These are phyloP conservation scores for Colletotrichum agaves DNA, from an alignment of 2,329 filamentous ascomycete species.

Conservation along the genomic window DNA sequence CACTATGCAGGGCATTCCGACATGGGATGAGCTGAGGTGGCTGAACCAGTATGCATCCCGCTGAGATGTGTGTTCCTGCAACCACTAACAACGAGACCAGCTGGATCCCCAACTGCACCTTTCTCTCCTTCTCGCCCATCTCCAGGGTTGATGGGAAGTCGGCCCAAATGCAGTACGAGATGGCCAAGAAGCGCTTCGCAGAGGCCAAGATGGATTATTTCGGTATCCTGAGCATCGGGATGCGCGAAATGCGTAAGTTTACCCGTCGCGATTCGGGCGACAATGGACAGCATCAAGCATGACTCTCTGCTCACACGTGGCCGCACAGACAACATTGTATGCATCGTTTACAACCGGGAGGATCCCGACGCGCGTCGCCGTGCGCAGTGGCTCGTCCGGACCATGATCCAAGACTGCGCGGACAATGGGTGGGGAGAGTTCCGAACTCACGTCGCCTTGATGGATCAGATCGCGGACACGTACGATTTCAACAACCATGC, in stretches of 20 bases:
- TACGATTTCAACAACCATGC: conserved; percentile 57
- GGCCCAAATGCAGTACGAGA: conserved; percentile 50
- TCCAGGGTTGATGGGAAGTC: conserved; percentile 54
- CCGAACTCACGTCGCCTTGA: conserved; percentile 56
- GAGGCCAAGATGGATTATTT: conserved; percentile 53
- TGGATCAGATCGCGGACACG: conserved; percentile 58
- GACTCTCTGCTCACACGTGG: background rate
- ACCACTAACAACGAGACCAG: background rate
- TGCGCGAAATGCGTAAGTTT: conserved; percentile 54
- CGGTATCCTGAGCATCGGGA: conserved; percentile 52
- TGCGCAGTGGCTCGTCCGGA: conserved; percentile 45
- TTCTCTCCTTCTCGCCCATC: conserved; percentile 58
- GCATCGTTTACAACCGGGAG: conserved; percentile 62
- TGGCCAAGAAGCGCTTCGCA: conserved; percentile 47
- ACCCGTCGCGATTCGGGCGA: background rate
- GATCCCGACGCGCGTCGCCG: conserved; percentile 50
- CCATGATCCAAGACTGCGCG: conserved; percentile 54
- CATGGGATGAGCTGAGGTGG: conserved; percentile 53
- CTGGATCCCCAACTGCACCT: conserved; percentile 57
- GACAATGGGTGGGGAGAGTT: conserved; percentile 57
- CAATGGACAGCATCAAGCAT: background rate
- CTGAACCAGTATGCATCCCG: conserved; percentile 41
- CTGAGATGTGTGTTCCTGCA: too few species aligned
- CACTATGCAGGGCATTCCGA: conserved; percentile 45
- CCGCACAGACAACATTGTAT: conserved; percentile 58